Base-by-base conservation (phyloP, 345 rosid genomes). In the Linum tenue region DNA sequence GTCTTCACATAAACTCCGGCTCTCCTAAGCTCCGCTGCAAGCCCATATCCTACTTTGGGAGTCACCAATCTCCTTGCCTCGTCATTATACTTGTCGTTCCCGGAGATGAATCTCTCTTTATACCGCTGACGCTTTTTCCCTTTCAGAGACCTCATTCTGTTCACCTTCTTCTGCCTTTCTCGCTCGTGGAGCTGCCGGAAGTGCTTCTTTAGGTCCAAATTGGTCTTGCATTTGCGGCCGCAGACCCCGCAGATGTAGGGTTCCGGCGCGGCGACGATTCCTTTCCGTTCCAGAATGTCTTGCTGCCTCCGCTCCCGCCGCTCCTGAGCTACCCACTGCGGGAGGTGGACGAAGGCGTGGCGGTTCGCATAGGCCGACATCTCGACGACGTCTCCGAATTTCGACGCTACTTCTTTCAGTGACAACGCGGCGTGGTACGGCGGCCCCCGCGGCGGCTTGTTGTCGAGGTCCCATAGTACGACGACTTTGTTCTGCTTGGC, bases 401-500 rank as follows among this genome's bases (percentile, higher is more conserved):
- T 75, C 77, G 79, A 73, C 2, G 95, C 97, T 5, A 87, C 72
- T 35, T 67, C 67, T 16, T 85, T 81, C 56, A 92, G 81, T 3
- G 84, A 85, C 39, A 76, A 56, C 0, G 96, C 98, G 0, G 97
- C 96, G 10, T 77, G 78, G 69, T 78, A 92, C 0, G 97, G 98
- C 39, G 84, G 87, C 6, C 96, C 96, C 0, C 90, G 83, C 0
- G 96, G 97, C 5, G 97, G 98, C 68, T 92, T 92, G 83, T 92
- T 92, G 74, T 92, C 98, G 50, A 92, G 88, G 85, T 92, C 96
- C 98, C 97, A 90, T 5, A 87, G 79, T 61, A 92, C 91, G 0
- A 90, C 90, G 7, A 92, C 97, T 65, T 83, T 88, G 73, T 77
- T 77, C 75, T 76, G 71, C 67, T 76, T 85, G 40, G 91, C 86